A percentile compares a stretch with the other conserved stretches of the same genome.
Conservation (phyloP, 148 eudicot genomes). For the Tetragonia tetragonoides region DNA sequence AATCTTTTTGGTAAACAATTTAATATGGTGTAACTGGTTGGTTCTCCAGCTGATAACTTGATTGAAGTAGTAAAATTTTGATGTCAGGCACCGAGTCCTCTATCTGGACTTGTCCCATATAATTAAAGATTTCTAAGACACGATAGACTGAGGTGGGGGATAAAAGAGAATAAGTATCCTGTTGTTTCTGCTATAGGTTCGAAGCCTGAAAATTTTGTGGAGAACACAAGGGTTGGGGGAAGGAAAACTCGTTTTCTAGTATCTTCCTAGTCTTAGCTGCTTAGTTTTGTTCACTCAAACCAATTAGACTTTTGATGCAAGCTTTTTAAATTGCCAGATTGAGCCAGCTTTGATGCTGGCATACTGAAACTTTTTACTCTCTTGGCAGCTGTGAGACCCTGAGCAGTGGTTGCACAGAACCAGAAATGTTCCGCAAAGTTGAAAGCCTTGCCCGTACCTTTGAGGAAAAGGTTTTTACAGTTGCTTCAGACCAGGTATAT, state of each 20-base stretch:
- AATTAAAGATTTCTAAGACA: too few relatives aligned
- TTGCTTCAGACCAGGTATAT: slow-evolving; percentile 17
- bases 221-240: background rate
- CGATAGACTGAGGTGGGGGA: background rate
- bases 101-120: too few relatives aligned
- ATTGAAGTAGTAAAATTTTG: background rate
- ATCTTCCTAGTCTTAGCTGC: background rate
- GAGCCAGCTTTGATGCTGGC: background rate
- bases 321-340: background rate
- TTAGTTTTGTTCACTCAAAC: background rate
- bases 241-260: too few relatives aligned
- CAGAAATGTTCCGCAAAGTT: background rate
- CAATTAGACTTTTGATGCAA: background rate
- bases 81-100: too few relatives aligned
- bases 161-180: background rate
- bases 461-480: slow-evolving; percentile 22
- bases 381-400: slow-evolving; percentile 6
- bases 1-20: background rate
- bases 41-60: background rate
- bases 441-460: slow-evolving; percentile 17
- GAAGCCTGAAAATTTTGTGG: background rate
- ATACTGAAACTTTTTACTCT: background rate
- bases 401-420: slow-evolving; percentile 6
- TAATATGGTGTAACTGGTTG: background rate
- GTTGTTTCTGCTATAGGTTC: too few relatives aligned